These are phyloP conservation scores for Aegilops bicornis DNA, from an alignment of 176 grass and related monocot genomes.

Conservation along the genomic window DNA sequence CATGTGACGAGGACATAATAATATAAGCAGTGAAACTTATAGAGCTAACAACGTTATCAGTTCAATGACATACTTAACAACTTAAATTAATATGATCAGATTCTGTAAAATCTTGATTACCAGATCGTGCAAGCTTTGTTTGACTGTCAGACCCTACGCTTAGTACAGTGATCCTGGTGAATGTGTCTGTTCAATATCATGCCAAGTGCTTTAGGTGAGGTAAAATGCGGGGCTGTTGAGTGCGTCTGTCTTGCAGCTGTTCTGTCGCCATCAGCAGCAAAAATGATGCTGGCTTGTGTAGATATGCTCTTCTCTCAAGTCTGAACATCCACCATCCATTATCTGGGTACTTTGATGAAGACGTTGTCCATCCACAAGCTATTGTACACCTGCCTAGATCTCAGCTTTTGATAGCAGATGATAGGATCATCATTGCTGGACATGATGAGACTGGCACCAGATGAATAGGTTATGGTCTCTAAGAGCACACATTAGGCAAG, in stretches of 20 bases:
- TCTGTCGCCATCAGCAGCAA: not conserved
- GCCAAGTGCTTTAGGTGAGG: not conserved
- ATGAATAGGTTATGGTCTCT: slow-evolving; percentile 1
- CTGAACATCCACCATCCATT: not conserved
- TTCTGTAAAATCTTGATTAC: not conserved
- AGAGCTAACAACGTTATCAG: not conserved
- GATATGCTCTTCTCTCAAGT: not conserved
- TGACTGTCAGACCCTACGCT: not conserved
- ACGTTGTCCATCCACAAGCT: not conserved
- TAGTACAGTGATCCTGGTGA: not conserved
- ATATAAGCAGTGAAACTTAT: not conserved
- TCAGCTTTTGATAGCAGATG: not conserved
- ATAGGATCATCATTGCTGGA: not conserved
- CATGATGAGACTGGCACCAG: not conserved
- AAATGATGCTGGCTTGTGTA: not conserved
- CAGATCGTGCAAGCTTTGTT: not conserved
- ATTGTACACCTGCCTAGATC: not conserved
- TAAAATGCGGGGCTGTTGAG: not conserved
- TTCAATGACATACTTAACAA: not conserved
- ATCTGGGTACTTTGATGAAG: slow-evolving; percentile 14
- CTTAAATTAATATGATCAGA: not conserved
- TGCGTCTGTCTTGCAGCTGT: slow-evolving; percentile 10
- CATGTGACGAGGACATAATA: not conserved
- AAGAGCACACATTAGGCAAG: not conserved
- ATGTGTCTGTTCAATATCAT: not conserved